These are phyloP conservation scores for Schoenoplectus tabernaemontani DNA, from an alignment of 202 grass and related monocot species.

Conservation along the genomic window DNA sequence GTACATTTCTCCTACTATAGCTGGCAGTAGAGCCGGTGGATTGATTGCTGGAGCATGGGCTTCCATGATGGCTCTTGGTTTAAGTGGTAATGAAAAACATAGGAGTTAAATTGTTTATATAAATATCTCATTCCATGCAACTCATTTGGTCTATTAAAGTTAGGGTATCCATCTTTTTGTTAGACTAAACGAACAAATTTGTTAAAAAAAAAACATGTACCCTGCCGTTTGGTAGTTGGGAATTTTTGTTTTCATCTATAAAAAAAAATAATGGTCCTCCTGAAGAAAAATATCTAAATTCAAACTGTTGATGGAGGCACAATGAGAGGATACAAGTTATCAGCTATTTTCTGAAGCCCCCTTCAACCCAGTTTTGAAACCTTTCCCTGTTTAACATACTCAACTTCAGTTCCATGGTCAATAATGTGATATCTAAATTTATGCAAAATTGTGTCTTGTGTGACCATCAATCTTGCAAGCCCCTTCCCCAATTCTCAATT, in stretches of 20 bases:
- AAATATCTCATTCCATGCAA: background rate
- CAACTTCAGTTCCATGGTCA: background rate
- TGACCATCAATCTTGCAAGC: background rate
- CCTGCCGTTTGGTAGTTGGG: too few species aligned
- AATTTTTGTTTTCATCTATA: too few species aligned
- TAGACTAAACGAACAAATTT: too few species aligned
- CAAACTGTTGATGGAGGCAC: too few species aligned
- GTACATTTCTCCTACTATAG: constrained; percentile 87
- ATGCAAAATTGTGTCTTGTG: background rate
- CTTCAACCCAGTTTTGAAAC: background rate
- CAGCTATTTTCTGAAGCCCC: too few species aligned
- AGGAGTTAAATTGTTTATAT: background rate
- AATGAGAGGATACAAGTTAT: too few species aligned
- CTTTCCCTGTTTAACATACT: background rate
- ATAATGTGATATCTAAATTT: background rate
- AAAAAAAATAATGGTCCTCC: too few species aligned
- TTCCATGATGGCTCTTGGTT: constrained; percentile 84
- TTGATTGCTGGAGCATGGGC: constrained; percentile 93
- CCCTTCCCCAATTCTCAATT: background rate
- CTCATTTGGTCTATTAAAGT: background rate
- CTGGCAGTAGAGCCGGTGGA: constrained; percentile 89
- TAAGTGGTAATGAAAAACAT: constrained; percentile 50
- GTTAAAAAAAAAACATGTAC: too few species aligned
- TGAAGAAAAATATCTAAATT: too few species aligned
- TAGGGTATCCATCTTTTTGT: background rate